Conservation (phyloP, 305 asterid genomes). For the Fraxinus sp. region DNA sequence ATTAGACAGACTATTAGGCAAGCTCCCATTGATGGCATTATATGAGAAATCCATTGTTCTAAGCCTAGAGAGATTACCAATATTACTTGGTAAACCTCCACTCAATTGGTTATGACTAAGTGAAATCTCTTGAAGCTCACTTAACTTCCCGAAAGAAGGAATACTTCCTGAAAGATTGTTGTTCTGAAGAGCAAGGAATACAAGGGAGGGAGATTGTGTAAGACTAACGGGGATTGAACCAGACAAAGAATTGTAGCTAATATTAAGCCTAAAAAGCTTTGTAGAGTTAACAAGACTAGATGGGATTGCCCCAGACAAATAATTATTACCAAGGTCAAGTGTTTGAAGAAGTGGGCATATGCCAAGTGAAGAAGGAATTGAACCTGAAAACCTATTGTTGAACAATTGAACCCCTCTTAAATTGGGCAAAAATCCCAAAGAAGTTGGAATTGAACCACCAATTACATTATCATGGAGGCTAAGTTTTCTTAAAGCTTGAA, state of each 20-base stretch:
- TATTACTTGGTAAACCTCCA: slow-evolving; percentile 42
- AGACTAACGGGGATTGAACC: slow-evolving; percentile 59
- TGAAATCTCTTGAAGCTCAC: slow-evolving; percentile 37
- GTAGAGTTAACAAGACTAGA: slow-evolving; percentile 52
- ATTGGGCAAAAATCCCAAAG: slow-evolving; percentile 67
- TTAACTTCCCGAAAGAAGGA: slow-evolving; percentile 40
- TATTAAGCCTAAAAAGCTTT: slow-evolving; percentile 64
- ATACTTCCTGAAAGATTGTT: slow-evolving; percentile 70
- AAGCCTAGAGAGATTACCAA: slow-evolving; percentile 47
- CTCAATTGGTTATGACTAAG: slow-evolving; percentile 43
- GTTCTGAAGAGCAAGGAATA: slow-evolving; percentile 55
- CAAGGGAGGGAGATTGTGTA: slow-evolving; percentile 49
- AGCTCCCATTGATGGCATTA: slow-evolving; percentile 57
- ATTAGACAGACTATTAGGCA: slow-evolving; percentile 46
- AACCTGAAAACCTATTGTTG: slow-evolving; percentile 69
- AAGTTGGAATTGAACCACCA: slow-evolving; percentile 62
- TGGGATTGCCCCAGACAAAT: slow-evolving; percentile 62
- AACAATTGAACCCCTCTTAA: slow-evolving; percentile 86
- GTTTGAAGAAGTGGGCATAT: slow-evolving; percentile 67
- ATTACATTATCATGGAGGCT: slow-evolving; percentile 86
- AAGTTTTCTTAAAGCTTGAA: slow-evolving; percentile 78
- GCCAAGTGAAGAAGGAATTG: slow-evolving; percentile 76
- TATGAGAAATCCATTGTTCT: slow-evolving; percentile 47
- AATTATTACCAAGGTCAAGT: slow-evolving; percentile 71
- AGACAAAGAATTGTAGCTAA: slow-evolving; percentile 66